Evolutionary conservation across 2,329 filamentous ascomycete species (phyloP), one percentile per base, ranked within the genome.

Genomic region (Ilyonectria robusta): DNA sequence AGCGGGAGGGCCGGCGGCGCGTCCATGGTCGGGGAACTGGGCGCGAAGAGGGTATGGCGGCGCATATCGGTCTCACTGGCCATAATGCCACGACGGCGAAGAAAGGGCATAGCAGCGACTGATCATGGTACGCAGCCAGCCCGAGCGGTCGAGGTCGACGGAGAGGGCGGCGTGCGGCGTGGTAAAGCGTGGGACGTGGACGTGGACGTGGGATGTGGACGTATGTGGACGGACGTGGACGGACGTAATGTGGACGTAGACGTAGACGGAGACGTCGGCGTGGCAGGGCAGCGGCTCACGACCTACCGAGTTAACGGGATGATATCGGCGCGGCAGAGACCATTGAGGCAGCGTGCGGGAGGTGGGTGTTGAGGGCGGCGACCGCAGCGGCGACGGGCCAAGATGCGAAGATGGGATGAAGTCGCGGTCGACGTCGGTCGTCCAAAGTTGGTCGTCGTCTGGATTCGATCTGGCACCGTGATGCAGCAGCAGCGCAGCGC

Each of bases 31-130:
- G 63, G 63, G 51, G 75, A 68, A 69, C 73, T 75, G 46, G 77
- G 77, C 58, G 77, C 76, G 68, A 79, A 74, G 66, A 82, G 76
- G 59, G 84, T 84, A 73, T 87, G 86, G 59, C 86, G 86, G 77
- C 86, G 86, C 82, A 87, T 88, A 71, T 89, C 87, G 69, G 83
- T 84, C 77, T 90, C 87, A 83, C 85, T 88, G 81, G 84, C 86
- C 83, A 85, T 82, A 75, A 86, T 87, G 82, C 86, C 87, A 78
- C 87, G 87, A 79, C 87, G 87, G 81, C 88, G 88, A 81, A 89
- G 82, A 74, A 90, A 88, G 76, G 88, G 87, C 88, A 90, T 90
- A 75, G 71, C 81, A 77, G 77, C 78, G 76, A 76, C 74, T 77
- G 78, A 69, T 81, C 81, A 83, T 84, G 77, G 70, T 80, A 78